phyloP scores from a whole-genome alignment of 2,329 filamentous ascomycete genomes.

The Thelonectria discophora region DNA sequence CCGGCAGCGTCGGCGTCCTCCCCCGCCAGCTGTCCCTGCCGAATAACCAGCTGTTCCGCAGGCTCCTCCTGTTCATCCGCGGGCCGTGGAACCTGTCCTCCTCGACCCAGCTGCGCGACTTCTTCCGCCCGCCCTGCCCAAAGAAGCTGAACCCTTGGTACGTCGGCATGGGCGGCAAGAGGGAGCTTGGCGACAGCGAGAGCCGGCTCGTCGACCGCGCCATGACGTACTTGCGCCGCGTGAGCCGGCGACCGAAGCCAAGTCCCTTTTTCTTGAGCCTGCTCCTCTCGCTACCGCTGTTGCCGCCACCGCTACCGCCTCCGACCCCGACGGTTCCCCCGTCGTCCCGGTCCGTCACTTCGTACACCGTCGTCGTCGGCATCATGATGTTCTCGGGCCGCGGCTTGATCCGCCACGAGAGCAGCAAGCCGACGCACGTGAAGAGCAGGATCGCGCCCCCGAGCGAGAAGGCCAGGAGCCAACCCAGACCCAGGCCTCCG shows the following conservation, averaged over 20 bases:
- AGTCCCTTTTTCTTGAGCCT: conserved; percentile 22
- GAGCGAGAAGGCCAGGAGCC: conserved; percentile 57
- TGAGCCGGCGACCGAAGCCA: conserved; percentile 42
- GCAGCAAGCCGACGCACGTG: conserved; percentile 52
- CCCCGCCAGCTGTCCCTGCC: conserved; percentile 48
- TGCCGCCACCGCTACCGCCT: no score
- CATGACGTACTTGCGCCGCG: conserved; percentile 43
- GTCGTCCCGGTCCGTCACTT: conserved; percentile 36
- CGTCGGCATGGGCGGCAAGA: conserved; percentile 47
- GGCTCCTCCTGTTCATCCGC: conserved; percentile 47
- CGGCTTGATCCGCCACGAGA: conserved; percentile 49
- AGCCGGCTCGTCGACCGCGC: conserved; percentile 44
- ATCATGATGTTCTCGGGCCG: conserved; percentile 26
- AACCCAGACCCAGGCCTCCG: conserved; percentile 46
- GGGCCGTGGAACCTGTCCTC: conserved; percentile 62
- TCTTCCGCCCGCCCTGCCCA: conserved; percentile 39
- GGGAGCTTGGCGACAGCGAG: conserved; percentile 42
- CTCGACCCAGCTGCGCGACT: conserved; percentile 56
- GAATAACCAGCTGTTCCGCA: conserved; percentile 43
- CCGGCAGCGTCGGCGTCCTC: conserved; percentile 50
- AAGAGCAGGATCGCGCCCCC: conserved; percentile 58
- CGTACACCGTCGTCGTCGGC: conserved; percentile 42
- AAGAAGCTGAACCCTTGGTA: conserved; percentile 45
- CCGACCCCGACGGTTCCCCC: conserved; percentile 1
- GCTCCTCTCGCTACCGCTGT: no score